Conservation (phyloP, 345 rosid species). For the Raphanus raphanistrum region DNA sequence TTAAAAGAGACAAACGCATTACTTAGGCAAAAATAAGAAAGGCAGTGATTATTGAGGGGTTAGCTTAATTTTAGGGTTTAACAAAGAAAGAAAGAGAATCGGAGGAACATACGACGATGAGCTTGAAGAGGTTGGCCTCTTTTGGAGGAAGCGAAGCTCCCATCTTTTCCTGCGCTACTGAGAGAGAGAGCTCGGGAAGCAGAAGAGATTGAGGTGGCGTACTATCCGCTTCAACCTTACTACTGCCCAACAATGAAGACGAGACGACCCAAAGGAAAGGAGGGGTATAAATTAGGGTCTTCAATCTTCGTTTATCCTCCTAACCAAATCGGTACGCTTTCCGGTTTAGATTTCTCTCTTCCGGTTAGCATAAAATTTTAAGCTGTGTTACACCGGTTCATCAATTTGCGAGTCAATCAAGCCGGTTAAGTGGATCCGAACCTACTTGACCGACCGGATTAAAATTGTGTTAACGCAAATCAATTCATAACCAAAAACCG, state of each 20-base stretch:
- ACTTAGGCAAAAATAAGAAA: background rate
- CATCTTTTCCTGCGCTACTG: constrained; percentile 43
- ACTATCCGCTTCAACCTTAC: constrained; percentile 82
- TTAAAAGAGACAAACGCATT: constrained; percentile 2
- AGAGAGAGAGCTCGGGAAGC: background rate
- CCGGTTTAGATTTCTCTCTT: background rate
- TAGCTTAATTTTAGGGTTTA: constrained; percentile 30
- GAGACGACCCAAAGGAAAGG: too few relatives aligned
- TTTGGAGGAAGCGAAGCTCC: constrained; percentile 98
- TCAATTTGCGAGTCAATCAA: background rate
- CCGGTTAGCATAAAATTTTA: background rate
- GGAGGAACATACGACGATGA: constrained; percentile 86
- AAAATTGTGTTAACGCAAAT: background rate
- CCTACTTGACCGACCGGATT: background rate
- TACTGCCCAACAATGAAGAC: constrained; percentile 8
- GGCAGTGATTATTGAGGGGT: constrained; percentile 8
- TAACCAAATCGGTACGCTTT: constrained; percentile 21
- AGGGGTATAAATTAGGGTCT: constrained; percentile 33
- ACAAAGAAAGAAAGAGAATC: constrained; percentile 19
- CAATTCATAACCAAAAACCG: background rate
- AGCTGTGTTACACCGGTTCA: constrained; percentile 4
- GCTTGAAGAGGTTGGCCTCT: constrained; percentile 99
- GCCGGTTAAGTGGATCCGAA: background rate
- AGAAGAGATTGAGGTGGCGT: constrained; percentile 53
- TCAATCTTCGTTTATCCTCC: constrained; percentile 4